phyloP scores from a whole-genome alignment of 2,329 filamentous ascomycete species.

The Paecilomyces sp. region DNA sequence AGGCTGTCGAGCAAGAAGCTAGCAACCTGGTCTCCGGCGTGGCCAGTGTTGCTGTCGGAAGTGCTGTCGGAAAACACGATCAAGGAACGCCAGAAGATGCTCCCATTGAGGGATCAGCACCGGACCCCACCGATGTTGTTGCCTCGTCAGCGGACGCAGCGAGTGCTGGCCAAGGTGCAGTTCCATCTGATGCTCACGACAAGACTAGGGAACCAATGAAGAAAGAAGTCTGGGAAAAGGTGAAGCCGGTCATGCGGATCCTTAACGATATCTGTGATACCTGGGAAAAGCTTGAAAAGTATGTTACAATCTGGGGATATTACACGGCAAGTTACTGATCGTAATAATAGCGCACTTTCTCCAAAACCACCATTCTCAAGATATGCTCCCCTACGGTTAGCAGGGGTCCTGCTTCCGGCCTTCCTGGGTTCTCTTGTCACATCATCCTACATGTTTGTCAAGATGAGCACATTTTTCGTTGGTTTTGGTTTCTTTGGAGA shows the following conservation, averaged over 20 bases:
- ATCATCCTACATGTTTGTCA: slow-evolving; percentile 55
- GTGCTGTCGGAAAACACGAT: slow-evolving; percentile 70
- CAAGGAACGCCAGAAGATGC: slow-evolving; percentile 53
- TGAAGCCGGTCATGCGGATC: slow-evolving; percentile 64
- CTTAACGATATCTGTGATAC: slow-evolving; percentile 54
- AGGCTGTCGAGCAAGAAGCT: slow-evolving; percentile 76
- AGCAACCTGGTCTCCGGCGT: slow-evolving; percentile 72
- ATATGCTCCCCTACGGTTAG: slow-evolving; percentile 48
- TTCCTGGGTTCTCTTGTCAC: slow-evolving; percentile 48
- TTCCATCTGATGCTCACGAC: slow-evolving; percentile 51
- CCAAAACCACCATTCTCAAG: slow-evolving; percentile 57
- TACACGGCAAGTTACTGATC: not conserved
- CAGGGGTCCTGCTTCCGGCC: slow-evolving; percentile 45
- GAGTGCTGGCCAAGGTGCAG: slow-evolving; percentile 44
- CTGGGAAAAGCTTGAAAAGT: slow-evolving; percentile 59
- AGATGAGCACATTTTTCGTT: slow-evolving; percentile 57
- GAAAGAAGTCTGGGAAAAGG: slow-evolving; percentile 68
- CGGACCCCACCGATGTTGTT: slow-evolving; percentile 55
- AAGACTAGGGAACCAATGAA: slow-evolving; percentile 69
- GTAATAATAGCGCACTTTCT: slow-evolving; percentile 46
- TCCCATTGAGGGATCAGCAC: slow-evolving; percentile 47
- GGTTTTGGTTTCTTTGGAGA: slow-evolving; percentile 77
- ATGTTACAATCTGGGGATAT: slow-evolving; percentile 12
- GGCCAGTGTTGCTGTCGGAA: slow-evolving; percentile 63
- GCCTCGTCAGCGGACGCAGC: slow-evolving; percentile 48